Evolutionary conservation across 805 yeast genomes (phyloP).

Genomic region (Wickerhamiella brachini): DNA sequence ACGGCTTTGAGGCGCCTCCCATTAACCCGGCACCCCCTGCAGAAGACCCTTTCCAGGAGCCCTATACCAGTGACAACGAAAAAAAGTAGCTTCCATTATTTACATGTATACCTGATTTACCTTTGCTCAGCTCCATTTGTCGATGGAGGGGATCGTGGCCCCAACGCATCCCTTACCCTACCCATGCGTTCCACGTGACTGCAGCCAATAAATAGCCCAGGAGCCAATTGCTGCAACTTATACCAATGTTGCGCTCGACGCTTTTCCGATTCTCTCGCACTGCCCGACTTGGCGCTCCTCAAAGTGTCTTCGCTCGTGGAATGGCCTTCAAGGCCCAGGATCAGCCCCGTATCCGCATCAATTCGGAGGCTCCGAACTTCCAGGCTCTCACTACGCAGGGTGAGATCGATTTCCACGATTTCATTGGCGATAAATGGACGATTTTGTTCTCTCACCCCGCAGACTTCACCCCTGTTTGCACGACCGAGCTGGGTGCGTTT

Average conservation of each 20-base stretch:
- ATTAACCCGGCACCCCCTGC: background rate
- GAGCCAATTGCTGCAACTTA: background rate
- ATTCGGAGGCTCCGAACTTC: slow-evolving; percentile 80
- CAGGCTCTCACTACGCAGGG: slow-evolving; percentile 73
- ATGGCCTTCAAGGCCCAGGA: slow-evolving; percentile 16
- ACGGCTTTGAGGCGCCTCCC: background rate
- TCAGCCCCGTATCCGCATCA: slow-evolving; percentile 51
- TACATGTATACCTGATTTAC: no score
- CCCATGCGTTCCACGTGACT: background rate
- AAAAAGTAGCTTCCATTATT: no score
- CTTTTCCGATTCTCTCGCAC: background rate
- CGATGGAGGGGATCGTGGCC: background rate
- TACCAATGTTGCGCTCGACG: background rate
- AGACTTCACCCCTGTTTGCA: slow-evolving; percentile 93
- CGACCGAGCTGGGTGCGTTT: slow-evolving; percentile 91
- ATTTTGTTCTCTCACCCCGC: slow-evolving; percentile 90
- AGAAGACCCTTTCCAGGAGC: background rate
- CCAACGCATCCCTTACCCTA: background rate
- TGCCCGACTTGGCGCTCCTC: background rate
- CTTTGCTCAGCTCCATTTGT: no score
- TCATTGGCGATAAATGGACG: slow-evolving; percentile 75
- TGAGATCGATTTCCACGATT: slow-evolving; percentile 74
- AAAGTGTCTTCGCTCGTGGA: background rate
- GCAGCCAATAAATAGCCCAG: background rate
- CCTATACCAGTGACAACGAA: background rate